Evolutionary conservation across 1,284 basidiomycete genomes (phyloP), one percentile per base, ranked within the genome.

Genomic region (Leccinum pachyderme): DNA sequence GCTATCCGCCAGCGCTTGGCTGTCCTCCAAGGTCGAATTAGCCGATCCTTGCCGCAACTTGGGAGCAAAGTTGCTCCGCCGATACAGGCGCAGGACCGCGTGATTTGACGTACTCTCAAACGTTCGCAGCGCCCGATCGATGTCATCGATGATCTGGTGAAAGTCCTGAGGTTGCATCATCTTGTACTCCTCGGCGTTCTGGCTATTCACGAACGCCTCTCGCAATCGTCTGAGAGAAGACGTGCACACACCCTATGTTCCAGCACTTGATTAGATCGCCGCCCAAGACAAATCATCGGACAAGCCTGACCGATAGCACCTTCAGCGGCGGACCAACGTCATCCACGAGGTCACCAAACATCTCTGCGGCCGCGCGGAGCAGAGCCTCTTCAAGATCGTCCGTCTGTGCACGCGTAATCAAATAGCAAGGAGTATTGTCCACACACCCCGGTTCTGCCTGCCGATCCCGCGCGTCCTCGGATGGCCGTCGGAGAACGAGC

Each of bases 81-180:
- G 69, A 63, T 93, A 95, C 11, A 93, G 67, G 49, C 89, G 79
- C 65, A 94, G 72, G 29, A 95, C 81, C 0, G 92, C 91, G 55
- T 89, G 82, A 59, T 93, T 92, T 0, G 89, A 91, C 0, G 88
- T 91, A 61, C 82, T 85, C 63, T 91, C 88, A 65, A 96, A 96
- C 11, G 81, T 79, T 49, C 78, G 77, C 11, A 96, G 72, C 0
- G 91, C 86, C 1, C 76, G 76, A 43, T 89, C 83, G 11, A 96
- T 85, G 2, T 77, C 78, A 12, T 84, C 79, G 2, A 84, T 80
- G 2, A 94, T 78, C 18, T 80, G 74, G 3, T 77, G 66, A 47
- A 94, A 87, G 60, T 89, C 83, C 41, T 81, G 73, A 31, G 78
- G 72, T 48, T 79, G 69, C 53, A 81, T 75, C 22, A 68, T 66